Base-by-base conservation (phyloP, 768 basidiomycete genomes). In the Flagelloscypha sp. region DNA sequence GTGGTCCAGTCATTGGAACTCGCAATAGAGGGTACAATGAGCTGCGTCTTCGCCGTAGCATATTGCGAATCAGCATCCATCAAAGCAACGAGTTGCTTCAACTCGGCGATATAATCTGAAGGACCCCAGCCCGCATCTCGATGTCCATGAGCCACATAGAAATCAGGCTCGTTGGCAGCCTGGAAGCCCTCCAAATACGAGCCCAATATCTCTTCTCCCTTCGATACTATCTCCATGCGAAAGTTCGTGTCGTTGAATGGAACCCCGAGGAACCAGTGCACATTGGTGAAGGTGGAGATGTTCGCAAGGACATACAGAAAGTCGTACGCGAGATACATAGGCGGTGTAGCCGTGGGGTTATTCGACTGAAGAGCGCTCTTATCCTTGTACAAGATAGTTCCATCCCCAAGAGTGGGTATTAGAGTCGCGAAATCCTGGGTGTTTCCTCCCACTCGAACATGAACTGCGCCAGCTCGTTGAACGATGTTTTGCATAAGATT, bases 381-480 rank as follows among this genome's bases (percentile, higher is more conserved):
- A 36, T 64, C 60, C 52, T 84, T 85, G 30, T 70, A 58, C 17
- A 83, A n/a, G n/a, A n/a, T n/a, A n/a, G n/a, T n/a, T n/a, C n/a
- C n/a, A n/a, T n/a, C n/a, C n/a, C n/a, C n/a, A n/a, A n/a, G n/a
- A n/a, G n/a, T n/a, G n/a, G n/a, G n/a, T n/a, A n/a, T n/a, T n/a
- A n/a, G n/a, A n/a, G n/a, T n/a, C 6, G 76, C 79, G 3, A 62
- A 69, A 37, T 90, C 86, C 50, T 88, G 86, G 0, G 80, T 78
- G 55, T 88, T 88, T 28, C 85, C 85, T 17, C 86, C 85, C 1
- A 88, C 63, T 33, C 85, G 74, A n/a, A 87, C 56, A 9, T 68
- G 56, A 6, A 84, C 73, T 2, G 55, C 48, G 3, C 84, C 84
- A 3, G 73, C 71, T 18, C 86, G 68, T 45, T 72, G 63, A 31